Base-by-base conservation (phyloP, 805 yeast genomes). In the Saccharomycopsis oosterbeekiorum region DNA sequence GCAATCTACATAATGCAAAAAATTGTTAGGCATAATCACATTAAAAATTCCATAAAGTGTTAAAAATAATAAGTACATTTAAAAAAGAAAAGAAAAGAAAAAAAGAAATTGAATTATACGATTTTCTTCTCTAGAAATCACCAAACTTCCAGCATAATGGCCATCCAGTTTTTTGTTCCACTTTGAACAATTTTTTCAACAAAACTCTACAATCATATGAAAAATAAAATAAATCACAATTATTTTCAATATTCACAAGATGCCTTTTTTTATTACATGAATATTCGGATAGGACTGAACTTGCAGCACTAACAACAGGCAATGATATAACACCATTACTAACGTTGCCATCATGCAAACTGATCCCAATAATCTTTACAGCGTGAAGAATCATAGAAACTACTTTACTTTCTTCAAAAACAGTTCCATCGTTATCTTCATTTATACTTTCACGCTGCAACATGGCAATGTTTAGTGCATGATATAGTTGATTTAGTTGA, bases 111-210 rank as follows among this genome's bases (percentile, higher is more conserved):
- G 2, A 47, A 42, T 10, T 6, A 24, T 21, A 47, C n/a, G 4
- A 19, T 12, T 4, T 3, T 19, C 21, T 24, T 15, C 34, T 47
- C 58, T 42, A 62, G 21, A 61, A 63, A 41, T 63, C 65, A 17
- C 60, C 39, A 50, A 63, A 63, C 39, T 61, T 63, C 65, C 65
- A 63, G 29, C 56, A 47, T 40, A 59, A 40, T 2, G 65, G 65
- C 62, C 62, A 63, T 14, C 62, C 51, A 17, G 47, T 59, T 14
- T 26, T 55, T 14, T 51, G 54, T 37, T 61, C 64, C 21, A 17
- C 56, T 41, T 40, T 53, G 29, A 61, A 21, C 17, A 63, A 59
- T 24, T 59, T 59, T 29, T 57, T 59, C 59, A 63, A 47, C 10
- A 63, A 29, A 11, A 40, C 29, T 42, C 59, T 61, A 26, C 60